These are phyloP conservation scores for Mantamonas sphyraenae DNA, from an alignment of 78 protist species.

Conservation along the genomic window DNA sequence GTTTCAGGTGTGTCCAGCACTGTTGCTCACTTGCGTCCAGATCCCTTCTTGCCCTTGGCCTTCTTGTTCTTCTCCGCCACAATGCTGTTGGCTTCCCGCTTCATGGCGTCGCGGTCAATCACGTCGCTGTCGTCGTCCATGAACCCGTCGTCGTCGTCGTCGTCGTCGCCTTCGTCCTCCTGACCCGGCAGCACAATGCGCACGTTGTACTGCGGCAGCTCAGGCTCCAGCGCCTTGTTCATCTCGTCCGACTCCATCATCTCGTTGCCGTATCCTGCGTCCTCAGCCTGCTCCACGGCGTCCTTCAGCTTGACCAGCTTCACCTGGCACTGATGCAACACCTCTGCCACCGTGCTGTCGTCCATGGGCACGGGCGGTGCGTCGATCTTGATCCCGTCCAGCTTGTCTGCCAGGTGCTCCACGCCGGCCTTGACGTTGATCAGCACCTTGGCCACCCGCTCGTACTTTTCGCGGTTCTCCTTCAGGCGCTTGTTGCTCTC, in stretches of 20 bases:
- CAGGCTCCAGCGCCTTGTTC: not conserved
- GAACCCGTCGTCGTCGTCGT: slow-evolving; percentile 11
- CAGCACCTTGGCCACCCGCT: slow-evolving; percentile 25
- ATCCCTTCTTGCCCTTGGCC: slow-evolving; percentile 15
- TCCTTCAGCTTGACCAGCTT: slow-evolving; percentile 29
- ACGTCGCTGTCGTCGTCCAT: slow-evolving; percentile 24
- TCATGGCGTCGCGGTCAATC: not conserved
- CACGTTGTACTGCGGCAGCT: not conserved
- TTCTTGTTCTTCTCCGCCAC: slow-evolving; percentile 30
- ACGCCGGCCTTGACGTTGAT: slow-evolving; percentile 50
- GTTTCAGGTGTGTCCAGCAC: no score
- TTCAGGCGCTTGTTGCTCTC: slow-evolving; percentile 13
- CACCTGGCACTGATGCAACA: slow-evolving; percentile 25
- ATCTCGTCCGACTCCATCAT: not conserved
- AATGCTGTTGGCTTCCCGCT: slow-evolving; percentile 1
- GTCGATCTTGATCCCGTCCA: slow-evolving; percentile 19
- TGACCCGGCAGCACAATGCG: not conserved
- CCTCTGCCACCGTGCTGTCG: slow-evolving; percentile 30
- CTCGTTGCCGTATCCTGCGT: not conserved
- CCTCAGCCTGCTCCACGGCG: not conserved
- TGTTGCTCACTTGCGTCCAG: no score
- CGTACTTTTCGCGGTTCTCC: slow-evolving; percentile 12
- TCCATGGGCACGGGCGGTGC: slow-evolving; percentile 4
- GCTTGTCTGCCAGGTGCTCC: slow-evolving; percentile 46
- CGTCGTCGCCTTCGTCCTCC: not conserved